phyloP scores from a whole-genome alignment of 768 basidiomycete genomes.

The Termitomyces sp. region DNA sequence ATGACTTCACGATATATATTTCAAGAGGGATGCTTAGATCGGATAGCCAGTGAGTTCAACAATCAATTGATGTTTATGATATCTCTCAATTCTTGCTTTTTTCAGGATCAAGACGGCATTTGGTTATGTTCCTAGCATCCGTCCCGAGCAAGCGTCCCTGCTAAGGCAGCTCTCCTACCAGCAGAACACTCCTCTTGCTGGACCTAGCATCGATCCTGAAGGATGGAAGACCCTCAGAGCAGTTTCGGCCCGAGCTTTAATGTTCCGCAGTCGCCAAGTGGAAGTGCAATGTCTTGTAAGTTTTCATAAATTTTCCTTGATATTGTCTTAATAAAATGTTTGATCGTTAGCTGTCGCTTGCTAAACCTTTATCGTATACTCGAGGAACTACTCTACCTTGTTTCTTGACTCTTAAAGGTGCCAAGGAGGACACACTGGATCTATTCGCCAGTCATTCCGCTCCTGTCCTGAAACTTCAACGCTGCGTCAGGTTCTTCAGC shows the following conservation, averaged over 20 bases:
- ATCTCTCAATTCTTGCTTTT: background rate
- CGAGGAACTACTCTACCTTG: constrained; percentile 48
- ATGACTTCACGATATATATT: constrained; percentile 44
- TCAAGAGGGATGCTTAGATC: constrained; percentile 46
- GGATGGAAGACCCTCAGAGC: constrained; percentile 48
- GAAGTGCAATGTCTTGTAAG: constrained; percentile 42
- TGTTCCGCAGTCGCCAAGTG: constrained; percentile 36
- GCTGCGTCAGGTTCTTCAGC: constrained; percentile 42
- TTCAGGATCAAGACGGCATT: constrained; percentile 49
- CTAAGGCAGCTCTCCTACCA: constrained; percentile 50
- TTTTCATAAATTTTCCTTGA: background rate
- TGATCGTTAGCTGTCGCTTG: constrained; percentile 36
- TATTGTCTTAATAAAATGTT: constrained; percentile 2
- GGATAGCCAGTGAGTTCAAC: constrained; percentile 39
- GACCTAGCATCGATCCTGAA: constrained; percentile 46
- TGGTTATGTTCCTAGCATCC: constrained; percentile 46
- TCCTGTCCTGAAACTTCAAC: constrained; percentile 35
- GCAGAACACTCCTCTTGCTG: constrained; percentile 39
- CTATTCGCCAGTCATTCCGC: constrained; percentile 39
- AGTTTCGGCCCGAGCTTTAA: constrained; percentile 35
- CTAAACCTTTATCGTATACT: constrained; percentile 48
- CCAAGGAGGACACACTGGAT: constrained; percentile 37
- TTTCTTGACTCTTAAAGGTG: constrained; percentile 38
- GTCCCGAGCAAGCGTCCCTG: constrained; percentile 43
- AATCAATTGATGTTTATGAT: background rate